These are phyloP conservation scores for Acanthamoeba sp. DNA, from an alignment of 208 protist genomes.

Conservation along the genomic window DNA sequence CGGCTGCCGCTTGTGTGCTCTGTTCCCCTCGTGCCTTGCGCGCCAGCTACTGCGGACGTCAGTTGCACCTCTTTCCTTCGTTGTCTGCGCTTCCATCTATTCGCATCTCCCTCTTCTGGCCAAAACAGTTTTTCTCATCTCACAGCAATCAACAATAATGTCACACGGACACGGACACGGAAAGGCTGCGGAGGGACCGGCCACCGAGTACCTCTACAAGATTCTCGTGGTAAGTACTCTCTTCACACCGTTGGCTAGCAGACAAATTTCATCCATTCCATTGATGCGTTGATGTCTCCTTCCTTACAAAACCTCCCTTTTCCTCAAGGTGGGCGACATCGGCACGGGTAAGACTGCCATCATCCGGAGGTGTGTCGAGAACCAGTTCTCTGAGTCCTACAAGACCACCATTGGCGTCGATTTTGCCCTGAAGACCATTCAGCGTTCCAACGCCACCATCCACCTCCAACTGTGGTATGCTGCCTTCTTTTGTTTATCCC, in stretches of 20 bases:
- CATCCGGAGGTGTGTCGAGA: slow-evolving; percentile 81
- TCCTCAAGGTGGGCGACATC: slow-evolving; percentile 90
- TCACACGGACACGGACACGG: slow-evolving; percentile 20
- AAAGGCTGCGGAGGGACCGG: slow-evolving; percentile 19
- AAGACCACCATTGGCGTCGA: slow-evolving; percentile 87
- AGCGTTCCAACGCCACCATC: slow-evolving; percentile 83
- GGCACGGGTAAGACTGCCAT: slow-evolving; percentile 87
- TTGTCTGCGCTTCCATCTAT: not conserved
- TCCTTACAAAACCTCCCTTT: slow-evolving; percentile 82
- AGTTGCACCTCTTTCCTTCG: not conserved
- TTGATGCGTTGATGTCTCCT: not conserved
- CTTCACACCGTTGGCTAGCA: no score
- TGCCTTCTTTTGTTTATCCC: slow-evolving; percentile 75
- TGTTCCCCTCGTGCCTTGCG: not conserved
- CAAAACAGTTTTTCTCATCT: not conserved
- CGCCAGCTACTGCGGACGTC: not conserved
- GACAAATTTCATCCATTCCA: no score
- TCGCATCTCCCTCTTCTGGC: not conserved
- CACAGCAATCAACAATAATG: not conserved
- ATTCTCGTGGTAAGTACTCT: slow-evolving; percentile 77
- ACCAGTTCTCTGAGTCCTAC: slow-evolving; percentile 85
- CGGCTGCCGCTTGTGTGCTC: not conserved
- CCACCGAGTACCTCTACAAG: slow-evolving; percentile 81
- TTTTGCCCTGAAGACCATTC: slow-evolving; percentile 89
- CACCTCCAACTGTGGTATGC: slow-evolving; percentile 90